Evolutionary conservation across 306 rosid genomes (phyloP).

Genomic region (Cercis canadensis): DNA sequence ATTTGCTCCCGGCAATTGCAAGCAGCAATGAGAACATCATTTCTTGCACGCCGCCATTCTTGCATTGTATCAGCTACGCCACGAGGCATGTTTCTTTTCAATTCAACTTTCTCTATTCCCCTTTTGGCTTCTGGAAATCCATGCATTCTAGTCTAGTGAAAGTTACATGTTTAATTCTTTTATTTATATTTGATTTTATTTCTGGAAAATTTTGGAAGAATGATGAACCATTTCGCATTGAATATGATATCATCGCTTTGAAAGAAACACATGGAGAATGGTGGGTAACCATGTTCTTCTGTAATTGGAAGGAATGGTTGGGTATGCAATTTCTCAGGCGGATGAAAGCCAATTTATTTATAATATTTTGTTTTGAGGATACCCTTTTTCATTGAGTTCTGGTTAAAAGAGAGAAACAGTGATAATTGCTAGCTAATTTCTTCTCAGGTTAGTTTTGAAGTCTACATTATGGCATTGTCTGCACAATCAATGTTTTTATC

Average conservation of each 20-base stretch:
- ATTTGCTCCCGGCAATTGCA: neutral
- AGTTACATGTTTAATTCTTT: neutral
- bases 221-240: neutral
- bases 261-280: neutral
- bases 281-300: neutral
- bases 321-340: neutral
- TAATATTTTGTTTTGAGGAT: neutral
- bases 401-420: neutral
- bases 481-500: constrained; percentile 51
- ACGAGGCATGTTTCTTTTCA: constrained; percentile 31
- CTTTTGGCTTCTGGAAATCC: neutral
- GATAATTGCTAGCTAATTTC: constrained; percentile 8
- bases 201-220: neutral
- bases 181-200: neutral
- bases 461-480: constrained; percentile 42
- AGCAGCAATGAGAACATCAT: neutral
- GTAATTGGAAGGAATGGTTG: neutral
- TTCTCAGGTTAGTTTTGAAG: constrained; percentile 43
- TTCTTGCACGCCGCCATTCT: neutral
- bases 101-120: neutral
- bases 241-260: neutral
- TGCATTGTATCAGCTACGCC: neutral
- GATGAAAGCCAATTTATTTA: neutral
- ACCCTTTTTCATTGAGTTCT: neutral
- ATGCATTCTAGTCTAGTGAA: neutral